Base-by-base conservation (phyloP, 2,329 filamentous ascomycete species). In the Xenoacremonium recifei region DNA sequence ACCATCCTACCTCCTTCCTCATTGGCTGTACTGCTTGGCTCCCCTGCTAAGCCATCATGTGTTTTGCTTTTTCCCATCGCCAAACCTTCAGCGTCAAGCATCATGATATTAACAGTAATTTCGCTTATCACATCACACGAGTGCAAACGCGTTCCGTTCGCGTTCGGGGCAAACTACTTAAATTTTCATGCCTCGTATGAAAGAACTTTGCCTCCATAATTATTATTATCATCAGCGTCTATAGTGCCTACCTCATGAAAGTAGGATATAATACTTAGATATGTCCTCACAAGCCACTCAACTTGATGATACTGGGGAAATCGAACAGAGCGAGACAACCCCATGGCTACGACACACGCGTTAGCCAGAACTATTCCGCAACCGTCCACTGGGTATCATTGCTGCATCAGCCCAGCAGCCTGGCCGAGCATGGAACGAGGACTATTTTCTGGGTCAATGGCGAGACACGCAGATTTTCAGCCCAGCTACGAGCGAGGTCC, bases 241-340 rank as follows among this genome's bases (percentile, higher is more conserved):
- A 36, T 15, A 10, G 23, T 36, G 21, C 21, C 21, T 21, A 21
- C 23, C 34, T n/a, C 23, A 27, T 7, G 7, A 9, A 27, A 13
- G 23, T 13, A 27, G 9, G 13, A 7, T 13, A 27, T 27, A n/a
- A n/a, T n/a, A n/a, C 34, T 25, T 36, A 23, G 15, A 36, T 23
- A 21, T 36, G 34, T 23, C 13, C 20, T 21, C 33, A 21, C 21
- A 21, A 17, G 20, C 15, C 20, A 36, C 21, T 16, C 18, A 21
- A 21, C 34, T 15, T 21, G 21, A 36, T 25, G 10, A 25, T 12
- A 10, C 17, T 5, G 19, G 17, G n/a, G 34, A 36, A 5, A 25
- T 33, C 20, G 29, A 43, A 20, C 23, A 43, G 21, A 43, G 31
- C 17, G 40, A 43, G 19, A 43, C 35, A 19, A 38, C 35, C n/a